Percentiles rank a stretch among this genome's conserved stretches.
Evolutionary conservation across 2,329 filamentous ascomycete genomes (phyloP).

Genomic region (Phyllosticta ampelicida): DNA sequence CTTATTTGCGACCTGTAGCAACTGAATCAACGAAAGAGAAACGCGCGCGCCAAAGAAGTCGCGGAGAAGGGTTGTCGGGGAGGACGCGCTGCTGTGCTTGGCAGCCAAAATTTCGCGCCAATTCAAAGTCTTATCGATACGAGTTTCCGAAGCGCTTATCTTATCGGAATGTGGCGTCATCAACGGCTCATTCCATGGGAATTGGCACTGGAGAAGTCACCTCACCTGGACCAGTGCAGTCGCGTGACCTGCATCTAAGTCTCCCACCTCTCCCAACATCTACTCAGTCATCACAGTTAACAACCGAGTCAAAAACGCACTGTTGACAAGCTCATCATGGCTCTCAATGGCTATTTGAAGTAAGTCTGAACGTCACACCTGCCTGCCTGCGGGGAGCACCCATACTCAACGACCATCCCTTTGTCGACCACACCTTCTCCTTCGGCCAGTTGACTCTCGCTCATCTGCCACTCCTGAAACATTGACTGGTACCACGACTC

Average conservation of each 20-base stretch:
- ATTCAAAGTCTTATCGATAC: conserved; percentile 2
- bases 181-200: not conserved
- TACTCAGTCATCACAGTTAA: not conserved
- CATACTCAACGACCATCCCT: too few relatives aligned
- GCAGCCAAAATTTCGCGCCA: too few relatives aligned
- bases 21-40: not conserved
- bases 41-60: not conserved
- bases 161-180: conserved; percentile 1
- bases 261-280: conserved; percentile 1
- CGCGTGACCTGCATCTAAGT: conserved; percentile 4
- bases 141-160: too few relatives aligned
- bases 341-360: conserved; percentile 5
- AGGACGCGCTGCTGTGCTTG: not conserved
- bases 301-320: not conserved
- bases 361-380: not conserved
- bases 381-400: not conserved
- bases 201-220: not conserved
- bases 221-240: not conserved
- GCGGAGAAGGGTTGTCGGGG: not conserved
- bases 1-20: not conserved
- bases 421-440: too few relatives aligned
- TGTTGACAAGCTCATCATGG: not conserved
- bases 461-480: not conserved
- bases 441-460: not conserved
- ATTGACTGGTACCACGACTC: not conserved